Evolutionary conservation across 2,329 filamentous ascomycete species (phyloP), one percentile per base, ranked within the genome.

Genomic region (Colletotrichum eremochloae): DNA sequence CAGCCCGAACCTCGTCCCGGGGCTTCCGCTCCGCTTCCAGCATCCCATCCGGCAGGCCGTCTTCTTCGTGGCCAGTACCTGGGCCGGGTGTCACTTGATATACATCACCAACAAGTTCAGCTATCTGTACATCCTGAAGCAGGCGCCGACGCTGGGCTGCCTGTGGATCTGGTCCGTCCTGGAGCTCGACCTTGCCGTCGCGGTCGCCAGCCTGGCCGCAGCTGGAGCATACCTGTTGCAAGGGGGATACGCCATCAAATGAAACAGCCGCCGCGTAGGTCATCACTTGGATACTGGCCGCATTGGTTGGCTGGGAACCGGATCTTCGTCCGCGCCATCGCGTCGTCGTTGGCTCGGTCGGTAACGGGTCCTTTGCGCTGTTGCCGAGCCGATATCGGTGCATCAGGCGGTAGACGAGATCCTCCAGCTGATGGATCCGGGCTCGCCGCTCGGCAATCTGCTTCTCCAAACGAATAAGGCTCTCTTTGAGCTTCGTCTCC

Each of bases 141-240:
- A 90, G 74, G 93, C 95, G 0, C 96, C 96, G n/a, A 91, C 95
- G 6, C 81, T 98, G 18, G 96, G 94, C 0, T 96, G 94, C 52
- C 81, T 98, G 24, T 98, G 96, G 95, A 88, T 98, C 5, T 98
- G 96, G 95, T 91, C 93, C 42, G 92, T 98, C 31, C 87, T 98
- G 58, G 96, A 99, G 84, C 88, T 98, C 82, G 88, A 94, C 67
- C 84, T 97, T 52, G 78, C 86, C 0, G 91, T 89, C 77, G 93
- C 93, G 0, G 83, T 92, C 1, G 75, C 82, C 15, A 92, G 89
- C 75, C 79, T 92, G 46, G 79, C 80, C 3, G 75, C 82, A 1
- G 83, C 85, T 1, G 84, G 77, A 1, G 79, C 75, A 5, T 91
- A 86, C 75, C 78, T 88, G 36, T 85, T 84, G 79, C 78, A 80